Percentiles rank a stretch among this genome's conserved stretches.
Evolutionary conservation across 805 yeast genomes (phyloP).

Genomic region (Saturnispora sanitii): DNA sequence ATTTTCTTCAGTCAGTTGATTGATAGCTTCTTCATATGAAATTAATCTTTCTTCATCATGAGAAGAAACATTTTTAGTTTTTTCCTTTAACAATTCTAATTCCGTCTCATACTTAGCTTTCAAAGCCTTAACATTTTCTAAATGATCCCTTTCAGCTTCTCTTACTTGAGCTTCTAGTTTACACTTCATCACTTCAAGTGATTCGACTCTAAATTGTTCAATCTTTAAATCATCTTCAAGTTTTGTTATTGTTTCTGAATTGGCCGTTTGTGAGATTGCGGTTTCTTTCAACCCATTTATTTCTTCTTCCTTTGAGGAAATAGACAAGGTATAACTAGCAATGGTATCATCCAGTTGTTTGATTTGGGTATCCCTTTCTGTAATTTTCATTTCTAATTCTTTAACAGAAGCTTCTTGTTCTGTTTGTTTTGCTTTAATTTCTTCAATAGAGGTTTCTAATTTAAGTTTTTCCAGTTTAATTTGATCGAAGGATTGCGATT

Average conservation of each 20-base stretch:
- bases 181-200: conserved; percentile 6
- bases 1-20: conserved; percentile 6
- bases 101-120: conserved; percentile 1
- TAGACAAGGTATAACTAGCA: background rate
- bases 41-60: conserved; percentile 1
- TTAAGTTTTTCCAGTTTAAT: background rate
- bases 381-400: background rate
- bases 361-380: background rate
- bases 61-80: background rate
- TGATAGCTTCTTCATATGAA: conserved; percentile 6
- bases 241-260: background rate
- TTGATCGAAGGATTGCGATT: background rate
- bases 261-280: background rate
- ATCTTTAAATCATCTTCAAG: conserved; percentile 7
- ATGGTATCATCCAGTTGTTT: background rate
- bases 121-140: background rate
- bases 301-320: background rate
- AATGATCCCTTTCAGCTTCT: background rate
- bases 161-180: conserved; percentile 7
- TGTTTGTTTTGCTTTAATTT: background rate
- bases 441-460: background rate
- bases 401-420: background rate
- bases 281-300: background rate
- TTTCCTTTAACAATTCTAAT: background rate
- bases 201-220: conserved; percentile 8